These are phyloP conservation scores for Volvox carteri DNA, from an alignment of 163 green algal genomes.

Conservation along the genomic window DNA sequence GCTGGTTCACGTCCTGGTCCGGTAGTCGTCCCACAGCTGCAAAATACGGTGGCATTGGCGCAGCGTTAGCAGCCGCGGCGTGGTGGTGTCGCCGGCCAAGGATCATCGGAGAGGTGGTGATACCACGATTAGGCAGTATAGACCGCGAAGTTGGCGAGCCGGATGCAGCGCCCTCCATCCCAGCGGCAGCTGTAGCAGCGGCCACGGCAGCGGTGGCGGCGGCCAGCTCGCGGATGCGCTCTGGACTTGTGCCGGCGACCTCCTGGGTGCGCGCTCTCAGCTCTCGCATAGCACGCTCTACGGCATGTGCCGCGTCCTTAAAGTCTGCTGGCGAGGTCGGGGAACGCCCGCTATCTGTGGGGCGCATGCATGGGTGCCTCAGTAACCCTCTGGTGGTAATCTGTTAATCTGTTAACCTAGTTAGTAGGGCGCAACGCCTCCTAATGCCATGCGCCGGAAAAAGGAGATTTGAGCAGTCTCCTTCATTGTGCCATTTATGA, in stretches of 20 bases:
- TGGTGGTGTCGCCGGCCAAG: slow-evolving; percentile 2
- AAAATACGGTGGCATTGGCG: background rate
- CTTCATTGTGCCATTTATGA: too few species aligned
- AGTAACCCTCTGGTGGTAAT: too few species aligned
- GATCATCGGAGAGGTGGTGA: slow-evolving; percentile 5
- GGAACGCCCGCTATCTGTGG: background rate
- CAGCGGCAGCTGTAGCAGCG: background rate
- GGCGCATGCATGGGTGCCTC: too few species aligned
- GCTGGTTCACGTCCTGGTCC: background rate
- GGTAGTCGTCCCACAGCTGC: background rate
- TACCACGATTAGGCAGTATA: background rate
- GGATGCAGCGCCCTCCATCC: background rate
- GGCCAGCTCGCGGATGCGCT: background rate
- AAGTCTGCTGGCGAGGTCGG: slow-evolving; percentile 23
- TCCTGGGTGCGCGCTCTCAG: background rate
- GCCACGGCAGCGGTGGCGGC: background rate
- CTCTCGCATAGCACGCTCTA: background rate
- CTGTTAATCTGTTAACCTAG: too few species aligned
- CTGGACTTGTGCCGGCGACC: slow-evolving; percentile 17
- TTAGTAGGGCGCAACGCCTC: too few species aligned
- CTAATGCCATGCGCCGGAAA: too few species aligned
- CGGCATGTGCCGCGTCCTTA: slow-evolving; percentile 25
- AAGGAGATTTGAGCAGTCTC: too few species aligned
- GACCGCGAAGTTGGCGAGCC: background rate
- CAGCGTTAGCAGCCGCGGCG: background rate